Base-by-base conservation (phyloP, 2,329 filamentous ascomycete species). In the Ambrosiella beaveri region DNA sequence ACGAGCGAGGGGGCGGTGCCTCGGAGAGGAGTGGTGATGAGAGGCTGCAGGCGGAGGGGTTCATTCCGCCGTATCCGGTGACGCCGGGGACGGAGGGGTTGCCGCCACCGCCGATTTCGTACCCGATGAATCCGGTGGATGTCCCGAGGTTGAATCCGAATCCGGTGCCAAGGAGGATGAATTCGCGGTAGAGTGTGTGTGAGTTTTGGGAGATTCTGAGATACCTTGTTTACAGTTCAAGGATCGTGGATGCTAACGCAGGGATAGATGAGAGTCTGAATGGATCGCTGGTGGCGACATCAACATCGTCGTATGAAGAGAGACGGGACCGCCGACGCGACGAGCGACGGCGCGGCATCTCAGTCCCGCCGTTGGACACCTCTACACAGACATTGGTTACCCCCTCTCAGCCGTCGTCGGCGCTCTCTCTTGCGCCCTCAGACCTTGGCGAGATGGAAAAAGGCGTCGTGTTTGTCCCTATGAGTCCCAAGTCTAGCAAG, bases 391-490 rank as follows among this genome's bases (percentile, higher is more conserved):
- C 17, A 7, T 2, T 27, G 8, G 8, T 19, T 19, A 19, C 11
- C 47, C 41, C 45, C 38, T 49, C 27, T 27, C 27, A 27, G 27
- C 27, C 51, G 4, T 40, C 50, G 9, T 56, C 58, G 15, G 19
- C 57, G 11, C 36, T 44, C 1, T 49, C 49, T 12, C 35, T 55
- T 7, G 36, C 50, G 9, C 40, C 57, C 1, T 50, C 53, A 35
- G 38, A 55, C 7, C 36, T 54, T 27, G 38, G 38, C 15, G 47
- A 36, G 27, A 27, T 4, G 1, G 56, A 61, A 27, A 61, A 58
- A 49, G 56, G 39, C 17, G 74, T 78, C 1, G 63, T 67, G 1
- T 78, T 77, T 57, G 69, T 71, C 1, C 75, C 75, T 0, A 64
- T 78, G 45, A 78, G 75, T 2, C 75, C 75, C 0, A 71, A 73